Evolutionary conservation across 1,284 basidiomycete species (phyloP), one percentile per base, ranked within the genome.

Genomic region (Retiboletus fuscus): DNA sequence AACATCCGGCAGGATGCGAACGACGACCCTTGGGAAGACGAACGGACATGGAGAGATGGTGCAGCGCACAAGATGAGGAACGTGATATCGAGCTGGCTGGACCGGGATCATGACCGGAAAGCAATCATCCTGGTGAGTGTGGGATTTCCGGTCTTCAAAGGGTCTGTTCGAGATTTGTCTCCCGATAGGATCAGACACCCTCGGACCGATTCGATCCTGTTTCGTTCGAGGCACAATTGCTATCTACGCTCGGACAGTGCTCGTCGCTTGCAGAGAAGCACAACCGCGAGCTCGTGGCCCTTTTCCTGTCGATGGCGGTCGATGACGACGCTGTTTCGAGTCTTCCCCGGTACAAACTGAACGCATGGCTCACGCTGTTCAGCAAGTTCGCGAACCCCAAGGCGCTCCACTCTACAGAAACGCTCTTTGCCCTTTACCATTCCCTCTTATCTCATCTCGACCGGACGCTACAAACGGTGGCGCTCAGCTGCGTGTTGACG

Each of bases 371-470:
- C 39, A 90, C 90, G 46, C 87, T 99, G 3, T 95, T 99, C 79
- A 89, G 94, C 69, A 97, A 96, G 81, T 95, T 99, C 80, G 85
- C 85, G 76, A 98, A 98, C 79, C 96, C 96, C 18, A 97, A 96
- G 82, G 94, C 95, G 0, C 86, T 98, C 2, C 90, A 91, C 77
- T 88, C 90, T 6, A 89, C 95, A 0, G 87, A 92, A 16, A 88
- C 87, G 1, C 87, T 99, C 24, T 90, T 90, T 69, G 71, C 82
- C 1, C 83, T 96, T 28, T 96, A 97, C 82, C 87, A 89, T 22
- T 84, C 88, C 24, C 87, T 96, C n/a, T 89, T 98, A 44, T 93
- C 96, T 3, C 92, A 96, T 74, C 94, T 96, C 1, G 97, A 99
- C 76, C 88, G 91, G 18, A 81, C 89, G 10, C 84, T 99, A 12